A percentile compares a stretch with the other conserved stretches of the same genome.
phyloP scores from a whole-genome alignment of 805 yeast genomes.

The Candida schatavii region DNA sequence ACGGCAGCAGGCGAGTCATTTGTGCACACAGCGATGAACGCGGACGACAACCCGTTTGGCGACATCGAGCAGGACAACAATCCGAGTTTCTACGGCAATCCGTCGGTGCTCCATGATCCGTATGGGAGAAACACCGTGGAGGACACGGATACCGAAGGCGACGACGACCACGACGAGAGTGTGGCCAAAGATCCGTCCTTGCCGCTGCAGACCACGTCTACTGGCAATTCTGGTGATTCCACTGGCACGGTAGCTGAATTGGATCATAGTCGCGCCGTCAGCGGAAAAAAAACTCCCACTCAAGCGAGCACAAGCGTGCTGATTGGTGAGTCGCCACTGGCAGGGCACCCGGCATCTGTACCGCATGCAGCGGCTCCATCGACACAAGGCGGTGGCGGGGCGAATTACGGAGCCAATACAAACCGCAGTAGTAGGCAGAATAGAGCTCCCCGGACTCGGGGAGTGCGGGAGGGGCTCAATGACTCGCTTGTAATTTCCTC shows the following conservation, averaged over 20 bases:
- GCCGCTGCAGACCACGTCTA: neutral
- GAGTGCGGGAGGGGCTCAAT: too few relatives aligned
- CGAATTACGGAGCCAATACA: constrained; percentile 2
- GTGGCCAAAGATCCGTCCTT: neutral
- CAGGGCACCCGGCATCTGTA: neutral
- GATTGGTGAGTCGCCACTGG: neutral
- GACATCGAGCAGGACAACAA: constrained; percentile 46
- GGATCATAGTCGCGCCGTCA: neutral
- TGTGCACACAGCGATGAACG: constrained; percentile 4
- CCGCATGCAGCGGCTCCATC: neutral
- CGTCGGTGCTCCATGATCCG: constrained; percentile 26
- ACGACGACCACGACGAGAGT: neutral
- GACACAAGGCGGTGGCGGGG: neutral
- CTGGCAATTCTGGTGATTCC: neutral
- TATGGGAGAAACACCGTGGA: constrained; percentile 14
- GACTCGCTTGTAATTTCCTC: constrained; percentile 18
- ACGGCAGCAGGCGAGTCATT: neutral
- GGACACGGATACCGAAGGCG: constrained; percentile 4
- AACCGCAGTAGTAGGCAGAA: too few relatives aligned
- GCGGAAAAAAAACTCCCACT: neutral
- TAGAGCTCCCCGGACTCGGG: too few relatives aligned
- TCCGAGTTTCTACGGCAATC: constrained; percentile 40
- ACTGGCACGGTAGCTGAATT: neutral
- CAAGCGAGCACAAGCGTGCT: neutral
- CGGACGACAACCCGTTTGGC: constrained; percentile 18